Evolutionary conservation across 257 asterid species (phyloP), one percentile per base, ranked within the genome.

Genomic region (Salvia rosmarinus): DNA sequence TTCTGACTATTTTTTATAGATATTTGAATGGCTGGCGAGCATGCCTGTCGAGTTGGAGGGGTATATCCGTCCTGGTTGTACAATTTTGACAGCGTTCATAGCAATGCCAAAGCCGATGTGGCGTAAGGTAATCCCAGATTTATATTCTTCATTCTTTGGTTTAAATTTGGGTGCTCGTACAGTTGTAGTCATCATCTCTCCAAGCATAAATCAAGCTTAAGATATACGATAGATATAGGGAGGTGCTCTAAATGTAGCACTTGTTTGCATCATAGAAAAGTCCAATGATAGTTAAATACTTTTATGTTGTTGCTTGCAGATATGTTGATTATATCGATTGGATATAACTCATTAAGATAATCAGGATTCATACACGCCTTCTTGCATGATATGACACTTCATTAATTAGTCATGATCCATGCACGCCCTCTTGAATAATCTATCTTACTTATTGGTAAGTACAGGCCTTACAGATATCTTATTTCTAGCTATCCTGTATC

Each of bases 31-130:
- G 98, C 79, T 91, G 86, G 87, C 98, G 67, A 85, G 84, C 84
- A 91, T 91, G 96, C 98, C 98, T 13, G 77, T 91, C 37, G 98
- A 91, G 61, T 85, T 91, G 89, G 98, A 91, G 81, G 98, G 96
- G 70, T 92, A 92, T 75, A 86, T 92, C 64, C 96, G 98, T 69
- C 98, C 98, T 7, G 98, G 98, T 30, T 92, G 98, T 79, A 89
- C 92, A 80, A 92, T 89, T 73, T 84, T 92, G 85, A 89, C 98
- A 23, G 85, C 85, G 58, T 92, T 89, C 61, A 66, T 92, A 77
- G 85, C 94, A 35, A 88, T 89, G 95, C 95, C 98, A 40, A 82
- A 65, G 72, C 81, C 81, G 37, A 81, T 74, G 86, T 92, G 98
- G 98, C 64, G 66, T 68, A 86, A 91, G 96, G 98, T 91, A 82